These are phyloP conservation scores for Thermoascus crustaceus DNA, from an alignment of 2,329 filamentous ascomycete species.

Conservation along the genomic window DNA sequence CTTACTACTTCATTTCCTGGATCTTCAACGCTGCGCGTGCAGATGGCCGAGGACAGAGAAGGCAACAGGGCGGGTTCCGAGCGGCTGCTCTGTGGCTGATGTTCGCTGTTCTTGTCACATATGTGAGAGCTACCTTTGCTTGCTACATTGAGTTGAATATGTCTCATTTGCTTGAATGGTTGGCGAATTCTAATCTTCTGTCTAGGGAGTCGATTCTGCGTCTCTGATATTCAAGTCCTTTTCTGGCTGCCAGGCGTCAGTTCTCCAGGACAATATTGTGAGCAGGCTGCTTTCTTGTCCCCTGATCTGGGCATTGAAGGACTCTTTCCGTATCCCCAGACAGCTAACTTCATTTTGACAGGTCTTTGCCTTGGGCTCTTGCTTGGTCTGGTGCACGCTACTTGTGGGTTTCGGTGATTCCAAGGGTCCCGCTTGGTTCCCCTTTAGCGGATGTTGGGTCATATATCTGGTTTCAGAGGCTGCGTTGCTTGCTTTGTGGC, in stretches of 20 bases:
- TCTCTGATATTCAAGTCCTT: conserved; percentile 8
- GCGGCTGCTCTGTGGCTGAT: conserved; percentile 37
- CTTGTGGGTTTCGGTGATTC: conserved; percentile 56
- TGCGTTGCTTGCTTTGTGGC: too few relatives aligned
- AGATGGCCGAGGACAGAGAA: conserved; percentile 31
- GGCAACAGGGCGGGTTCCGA: conserved; percentile 35
- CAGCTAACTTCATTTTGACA: too few relatives aligned
- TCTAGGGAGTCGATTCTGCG: conserved; percentile 12
- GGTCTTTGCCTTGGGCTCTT: conserved; percentile 55
- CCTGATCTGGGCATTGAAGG: too few relatives aligned
- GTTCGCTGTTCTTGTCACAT: conserved; percentile 27
- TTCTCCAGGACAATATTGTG: conserved; percentile 9
- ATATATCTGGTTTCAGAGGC: conserved; percentile 52
- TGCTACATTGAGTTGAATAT: not conserved
- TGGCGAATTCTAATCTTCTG: not conserved
- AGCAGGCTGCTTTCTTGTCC: too few relatives aligned
- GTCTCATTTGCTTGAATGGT: not conserved
- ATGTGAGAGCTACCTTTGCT: conserved; percentile 25
- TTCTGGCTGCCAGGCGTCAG: conserved; percentile 3
- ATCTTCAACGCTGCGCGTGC: conserved; percentile 48
- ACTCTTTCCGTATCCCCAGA: too few relatives aligned
- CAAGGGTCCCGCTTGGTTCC: conserved; percentile 54
- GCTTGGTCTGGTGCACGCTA: too few relatives aligned
- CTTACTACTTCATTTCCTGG: conserved; percentile 49
- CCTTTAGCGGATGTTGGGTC: conserved; percentile 55